Percentiles rank a stretch among this genome's conserved stretches.
phyloP scores from a whole-genome alignment of 108 stramenopile species.

The Skeletonema tropicum region DNA sequence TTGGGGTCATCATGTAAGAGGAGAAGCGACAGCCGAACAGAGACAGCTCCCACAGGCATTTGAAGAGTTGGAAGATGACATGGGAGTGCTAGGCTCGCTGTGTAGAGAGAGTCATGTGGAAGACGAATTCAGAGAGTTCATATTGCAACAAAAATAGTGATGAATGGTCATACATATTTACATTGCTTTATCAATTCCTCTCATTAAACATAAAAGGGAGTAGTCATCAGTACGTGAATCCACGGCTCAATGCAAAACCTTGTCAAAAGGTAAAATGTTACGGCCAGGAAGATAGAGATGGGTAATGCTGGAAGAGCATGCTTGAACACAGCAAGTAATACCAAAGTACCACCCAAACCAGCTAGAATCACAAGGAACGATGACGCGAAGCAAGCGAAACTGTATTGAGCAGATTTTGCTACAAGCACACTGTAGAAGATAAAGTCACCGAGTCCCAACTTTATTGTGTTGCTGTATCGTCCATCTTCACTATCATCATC shows the following conservation, averaged over 20 bases:
- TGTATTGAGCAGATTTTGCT: constrained; percentile 90
- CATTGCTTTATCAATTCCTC: neutral
- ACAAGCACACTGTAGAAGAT: constrained; percentile 97
- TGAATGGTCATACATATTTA: neutral
- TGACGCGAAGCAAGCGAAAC: constrained; percentile 89
- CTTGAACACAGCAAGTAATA: constrained; percentile 89
- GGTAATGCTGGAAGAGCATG: constrained; percentile 94
- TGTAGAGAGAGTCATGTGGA: constrained; percentile 49
- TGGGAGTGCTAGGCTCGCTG: constrained; percentile 31
- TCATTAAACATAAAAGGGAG: constrained; percentile 68
- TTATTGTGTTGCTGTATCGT: constrained; percentile 45
- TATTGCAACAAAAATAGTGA: constrained; percentile 55
- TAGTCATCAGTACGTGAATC: constrained; percentile 63
- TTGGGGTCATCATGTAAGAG: constrained; percentile 69
- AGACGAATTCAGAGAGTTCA: constrained; percentile 61
- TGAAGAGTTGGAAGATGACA: constrained; percentile 54
- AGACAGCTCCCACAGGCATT: constrained; percentile 27
- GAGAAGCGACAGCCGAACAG: constrained; percentile 28
- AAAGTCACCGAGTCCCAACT: constrained; percentile 84
- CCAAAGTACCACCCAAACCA: constrained; percentile 91
- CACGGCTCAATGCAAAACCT: constrained; percentile 77
- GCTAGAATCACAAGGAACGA: constrained; percentile 90
- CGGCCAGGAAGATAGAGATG: constrained; percentile 86
- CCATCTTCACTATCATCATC: constrained; percentile 59
- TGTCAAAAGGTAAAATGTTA: constrained; percentile 77